Base-by-base conservation (phyloP, 441 rosid genomes). In the Gossypium aridum region DNA sequence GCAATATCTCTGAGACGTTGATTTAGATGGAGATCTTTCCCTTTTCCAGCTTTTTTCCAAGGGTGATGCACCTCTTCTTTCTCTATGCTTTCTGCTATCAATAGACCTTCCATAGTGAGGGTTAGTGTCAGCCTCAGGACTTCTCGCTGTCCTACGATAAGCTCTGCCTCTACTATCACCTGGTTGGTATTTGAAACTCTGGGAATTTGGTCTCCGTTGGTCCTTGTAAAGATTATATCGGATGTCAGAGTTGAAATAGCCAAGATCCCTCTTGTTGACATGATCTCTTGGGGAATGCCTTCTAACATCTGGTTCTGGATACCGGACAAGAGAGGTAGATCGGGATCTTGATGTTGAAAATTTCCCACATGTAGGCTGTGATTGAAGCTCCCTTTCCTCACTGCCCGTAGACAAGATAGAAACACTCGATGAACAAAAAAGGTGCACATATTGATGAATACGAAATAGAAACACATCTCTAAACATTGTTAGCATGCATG, bases 11-110 rank as follows among this genome's bases (percentile, higher is more conserved):
- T 2, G 71, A 68, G 22, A 57, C 59, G n/a, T 14, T 7, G 39
- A 68, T n/a, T 49, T 49, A 1, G 72, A 49, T 25, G 72, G 23
- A 49, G 71, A 47, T 67, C 71, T 67, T 68, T 9, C 39, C 43
- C 60, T 49, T 6, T 68, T 49, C 72, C 60, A 25, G 60, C 45
- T 51, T 68, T 59, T 16, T 68, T 49, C 72, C 3, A 31, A 55
- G 19, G 63, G 17, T 4, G 73, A 54, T 54, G 49, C 63, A 53
- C 63, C 63, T 70, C 57, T 70, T 8, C 17, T 55, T 55, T 54
- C 73, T 54, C 73, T 31, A 5, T 12, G 19, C 63, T 70, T 70
- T 70, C 51, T 55, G 62, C 45, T 28, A 53, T 70, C 62, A 31
- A 10, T 19, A 26, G 62, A 70, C 63, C 63, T 53, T 70, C 26